Evolutionary conservation across 139 green algal genomes (phyloP).

Genomic region (Chlorella sp.): DNA sequence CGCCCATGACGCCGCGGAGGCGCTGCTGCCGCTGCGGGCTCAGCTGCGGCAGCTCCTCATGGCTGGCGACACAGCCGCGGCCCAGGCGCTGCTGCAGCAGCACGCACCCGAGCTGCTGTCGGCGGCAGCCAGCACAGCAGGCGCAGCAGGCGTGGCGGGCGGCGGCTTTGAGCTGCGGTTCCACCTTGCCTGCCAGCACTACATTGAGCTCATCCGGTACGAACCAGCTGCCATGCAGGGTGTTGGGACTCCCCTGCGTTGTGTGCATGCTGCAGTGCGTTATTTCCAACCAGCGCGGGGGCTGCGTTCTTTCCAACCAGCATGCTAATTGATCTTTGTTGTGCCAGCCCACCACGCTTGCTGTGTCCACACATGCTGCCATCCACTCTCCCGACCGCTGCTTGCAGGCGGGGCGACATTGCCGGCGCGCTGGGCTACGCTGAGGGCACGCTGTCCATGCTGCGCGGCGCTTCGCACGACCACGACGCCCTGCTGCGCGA

Average conservation of each 20-base stretch:
- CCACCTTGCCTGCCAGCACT: conserved; percentile 75
- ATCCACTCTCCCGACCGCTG: background rate
- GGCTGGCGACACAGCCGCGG: conserved; percentile 53
- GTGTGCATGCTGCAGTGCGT: background rate
- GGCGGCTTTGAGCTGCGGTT: conserved; percentile 59
- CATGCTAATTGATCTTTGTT: too few relatives aligned
- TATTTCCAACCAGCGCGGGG: background rate
- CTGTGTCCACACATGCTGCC: too few relatives aligned
- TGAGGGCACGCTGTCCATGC: conserved; percentile 48
- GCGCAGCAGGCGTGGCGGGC: background rate
- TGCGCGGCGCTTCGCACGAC: conserved; percentile 41
- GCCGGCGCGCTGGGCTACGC: conserved; percentile 63
- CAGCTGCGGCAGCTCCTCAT: conserved; percentile 40
- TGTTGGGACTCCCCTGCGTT: too few relatives aligned
- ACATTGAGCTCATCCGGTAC: conserved; percentile 82
- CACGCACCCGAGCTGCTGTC: conserved; percentile 2
- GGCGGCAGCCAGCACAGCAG: background rate
- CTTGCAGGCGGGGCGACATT: conserved; percentile 45
- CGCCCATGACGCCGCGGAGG: background rate
- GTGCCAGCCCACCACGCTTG: too few relatives aligned
- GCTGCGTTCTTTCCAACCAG: too few relatives aligned
- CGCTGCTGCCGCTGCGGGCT: conserved; percentile 5
- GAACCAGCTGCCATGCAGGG: background rate
- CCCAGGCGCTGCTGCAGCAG: conserved; percentile 39
- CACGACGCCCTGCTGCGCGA: conserved; percentile 58